A percentile compares a stretch with the other conserved stretches of the same genome.
Evolutionary conservation across 257 asterid species (phyloP).

Genomic region (Solanum clarkiae): DNA sequence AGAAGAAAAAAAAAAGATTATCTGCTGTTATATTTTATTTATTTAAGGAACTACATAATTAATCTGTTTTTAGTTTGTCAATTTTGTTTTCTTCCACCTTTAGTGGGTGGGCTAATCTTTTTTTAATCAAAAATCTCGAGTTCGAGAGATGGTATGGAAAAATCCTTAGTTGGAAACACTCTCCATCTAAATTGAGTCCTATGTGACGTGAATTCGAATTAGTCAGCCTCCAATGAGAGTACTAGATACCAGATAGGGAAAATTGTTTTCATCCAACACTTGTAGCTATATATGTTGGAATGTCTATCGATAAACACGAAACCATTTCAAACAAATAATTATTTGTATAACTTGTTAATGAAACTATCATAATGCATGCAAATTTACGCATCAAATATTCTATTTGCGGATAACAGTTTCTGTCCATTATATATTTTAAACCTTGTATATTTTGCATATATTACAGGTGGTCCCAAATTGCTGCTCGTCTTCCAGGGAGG

Average conservation of each 20-base stretch:
- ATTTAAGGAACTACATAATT: neutral
- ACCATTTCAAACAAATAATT: neutral
- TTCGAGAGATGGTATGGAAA: no score
- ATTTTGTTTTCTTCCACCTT: neutral
- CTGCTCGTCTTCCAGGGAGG: constrained; percentile 86
- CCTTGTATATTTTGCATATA: neutral
- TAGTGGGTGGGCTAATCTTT: no score
- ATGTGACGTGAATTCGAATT: no score
- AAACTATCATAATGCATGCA: neutral
- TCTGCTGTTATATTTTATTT: neutral
- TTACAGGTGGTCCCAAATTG: constrained; percentile 89
- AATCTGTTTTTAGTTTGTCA: neutral
- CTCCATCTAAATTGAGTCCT: no score
- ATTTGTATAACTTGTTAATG: neutral
- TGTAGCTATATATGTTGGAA: neutral
- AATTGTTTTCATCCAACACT: neutral
- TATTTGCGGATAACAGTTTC: neutral
- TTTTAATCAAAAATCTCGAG: no score
- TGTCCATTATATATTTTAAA: neutral
- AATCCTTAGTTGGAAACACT: no score
- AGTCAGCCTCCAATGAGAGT: no score
- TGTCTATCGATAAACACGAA: neutral
- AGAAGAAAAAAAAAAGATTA: neutral
- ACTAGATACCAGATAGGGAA: no score
- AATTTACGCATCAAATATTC: neutral